A percentile compares a stretch with the other conserved stretches of the same genome.
Evolutionary conservation across 2,329 filamentous ascomycete genomes (phyloP).

Genomic region (Gremmenia infestans): DNA sequence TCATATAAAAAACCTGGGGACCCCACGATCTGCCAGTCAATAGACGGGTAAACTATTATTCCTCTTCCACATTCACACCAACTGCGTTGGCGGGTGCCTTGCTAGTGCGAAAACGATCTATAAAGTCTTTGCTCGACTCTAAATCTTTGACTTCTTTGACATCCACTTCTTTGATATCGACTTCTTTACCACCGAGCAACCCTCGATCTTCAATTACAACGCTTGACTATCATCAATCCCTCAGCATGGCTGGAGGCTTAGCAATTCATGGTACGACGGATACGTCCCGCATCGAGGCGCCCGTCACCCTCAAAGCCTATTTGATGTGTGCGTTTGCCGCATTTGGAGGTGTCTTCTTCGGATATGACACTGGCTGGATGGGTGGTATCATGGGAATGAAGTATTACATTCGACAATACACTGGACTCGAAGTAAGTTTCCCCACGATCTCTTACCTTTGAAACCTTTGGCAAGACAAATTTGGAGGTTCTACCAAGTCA

Average conservation of each 20-base stretch:
- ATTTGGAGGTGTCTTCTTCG: slow-evolving; percentile 54
- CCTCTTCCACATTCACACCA: background rate
- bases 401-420: slow-evolving; percentile 31
- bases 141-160: too few relatives aligned
- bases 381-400: slow-evolving; percentile 50
- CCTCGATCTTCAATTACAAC: too few relatives aligned
- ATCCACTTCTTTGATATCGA: too few relatives aligned
- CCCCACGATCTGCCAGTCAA: slow-evolving; percentile 2
- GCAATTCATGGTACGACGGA: slow-evolving; percentile 43
- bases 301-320: slow-evolving; percentile 65
- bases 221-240: background rate
- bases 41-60: slow-evolving; percentile 16
- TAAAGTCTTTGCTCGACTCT: too few relatives aligned
- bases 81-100: slow-evolving; percentile 53
- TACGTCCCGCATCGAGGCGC: slow-evolving; percentile 64
- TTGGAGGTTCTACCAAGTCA: slow-evolving; percentile 39
- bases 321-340: slow-evolving; percentile 65
- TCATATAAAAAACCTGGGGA: slow-evolving; percentile 1
- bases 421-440: slow-evolving; percentile 13
- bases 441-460: slow-evolving; percentile 14
- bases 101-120: slow-evolving; percentile 3
- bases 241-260: background rate
- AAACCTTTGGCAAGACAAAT: slow-evolving; percentile 7
- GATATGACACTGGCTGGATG: slow-evolving; percentile 75
- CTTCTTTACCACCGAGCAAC: too few relatives aligned